Base-by-base conservation (phyloP, 2,329 filamentous ascomycete species). In the Aspergillus unguis region DNA sequence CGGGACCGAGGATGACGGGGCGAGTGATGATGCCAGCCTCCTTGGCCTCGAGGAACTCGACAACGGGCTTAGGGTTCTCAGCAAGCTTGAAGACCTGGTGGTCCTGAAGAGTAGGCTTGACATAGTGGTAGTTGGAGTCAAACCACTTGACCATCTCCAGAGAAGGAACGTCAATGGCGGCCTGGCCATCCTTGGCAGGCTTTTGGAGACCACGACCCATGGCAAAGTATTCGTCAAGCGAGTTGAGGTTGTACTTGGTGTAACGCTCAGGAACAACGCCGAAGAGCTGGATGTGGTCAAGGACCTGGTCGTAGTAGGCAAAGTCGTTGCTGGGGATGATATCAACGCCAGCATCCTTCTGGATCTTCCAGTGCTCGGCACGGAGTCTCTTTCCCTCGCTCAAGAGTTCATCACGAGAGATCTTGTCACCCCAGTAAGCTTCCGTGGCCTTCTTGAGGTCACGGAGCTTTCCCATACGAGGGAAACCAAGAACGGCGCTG, bases 61-160 rank as follows among this genome's bases (percentile, higher is more conserved):
- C 80, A 62, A 99, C 89, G 65, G 94, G 91, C 87, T 99, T 99
- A 75, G 94, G 91, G 76, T 86, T 87, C 65, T 84, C 78, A 58
- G 82, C 77, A 59, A 99, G 90, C 79, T 87, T 92, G 86, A 99
- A 99, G 71, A 83, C 86, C 85, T 99, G 94, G 83, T 89, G 88
- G 80, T 96, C 87, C 79, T 96, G 91, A 64, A 99, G 85, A 59
- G 94, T 96, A 61, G 94, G 94, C 86, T 97, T 97, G 80, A 97
- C 94, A 77, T 99, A 99, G 85, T 97, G 94, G 87, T 99, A 99
- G 88, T 99, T 99, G 63, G 91, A 96, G 84, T 99, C 94, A 74
- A 99, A 99, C 94, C 94, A 99, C 84, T 99, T 99, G 69, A 99
- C 94, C 94, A 99, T 99, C 84, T 99, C 94, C 77, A 96, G 81